Percentiles rank a stretch among this genome's conserved stretches.
Conservation (phyloP, 495 filamentous ascomycete species). For the Beverwykella pulmonaria region DNA sequence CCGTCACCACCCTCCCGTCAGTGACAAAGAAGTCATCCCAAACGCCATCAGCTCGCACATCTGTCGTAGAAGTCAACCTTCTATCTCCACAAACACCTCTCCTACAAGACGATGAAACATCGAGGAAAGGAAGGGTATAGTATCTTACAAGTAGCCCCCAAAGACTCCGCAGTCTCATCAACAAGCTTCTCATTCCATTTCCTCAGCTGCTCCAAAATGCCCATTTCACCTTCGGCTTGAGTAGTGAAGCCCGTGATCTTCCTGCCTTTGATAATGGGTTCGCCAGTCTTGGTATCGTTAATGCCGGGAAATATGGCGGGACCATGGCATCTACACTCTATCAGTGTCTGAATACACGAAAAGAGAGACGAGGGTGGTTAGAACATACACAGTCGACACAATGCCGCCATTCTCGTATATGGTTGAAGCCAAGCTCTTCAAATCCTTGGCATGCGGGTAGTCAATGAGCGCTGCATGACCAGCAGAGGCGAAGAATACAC, state of each 20-base stretch:
- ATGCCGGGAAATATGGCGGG: constrained; percentile 52
- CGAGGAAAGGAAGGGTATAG: not conserved
- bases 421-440: constrained; percentile 48
- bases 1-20: constrained; percentile 45
- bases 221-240: constrained; percentile 50
- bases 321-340: constrained; percentile 45
- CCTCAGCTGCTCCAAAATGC: constrained; percentile 44
- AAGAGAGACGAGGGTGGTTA: not conserved
- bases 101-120: constrained; percentile 2
- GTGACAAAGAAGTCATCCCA: constrained; percentile 55
- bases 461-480: constrained; percentile 53
- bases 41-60: constrained; percentile 47
- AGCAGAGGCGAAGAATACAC: constrained; percentile 53
- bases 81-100: not conserved
- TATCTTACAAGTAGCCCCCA: constrained; percentile 48
- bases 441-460: constrained; percentile 47
- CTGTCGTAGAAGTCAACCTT: constrained; percentile 25
- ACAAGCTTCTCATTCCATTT: constrained; percentile 47
- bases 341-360: not conserved
- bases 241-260: constrained; percentile 53
- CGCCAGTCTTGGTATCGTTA: constrained; percentile 43
- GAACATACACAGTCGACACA: constrained; percentile 41
- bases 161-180: constrained; percentile 44
- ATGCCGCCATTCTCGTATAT: constrained; percentile 51
- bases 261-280: constrained; percentile 51